Evolutionary conservation across 2,329 filamentous ascomycete species (phyloP).

Genomic region (Pseudophaeomoniella oleicola): DNA sequence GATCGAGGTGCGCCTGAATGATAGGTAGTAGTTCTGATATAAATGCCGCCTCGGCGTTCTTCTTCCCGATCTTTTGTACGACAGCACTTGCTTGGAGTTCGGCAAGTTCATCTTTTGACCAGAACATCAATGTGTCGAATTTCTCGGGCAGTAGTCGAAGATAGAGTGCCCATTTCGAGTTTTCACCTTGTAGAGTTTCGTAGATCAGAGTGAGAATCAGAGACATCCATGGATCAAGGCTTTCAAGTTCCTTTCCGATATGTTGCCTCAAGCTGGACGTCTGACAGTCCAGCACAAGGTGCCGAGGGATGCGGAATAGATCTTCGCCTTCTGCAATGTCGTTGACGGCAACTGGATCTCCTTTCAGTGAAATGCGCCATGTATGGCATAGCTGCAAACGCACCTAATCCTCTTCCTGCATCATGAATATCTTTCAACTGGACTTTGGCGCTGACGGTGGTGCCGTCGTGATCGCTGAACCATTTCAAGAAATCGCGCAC

Average conservation of each 20-base stretch:
- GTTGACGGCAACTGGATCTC: neutral
- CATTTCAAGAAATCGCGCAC: neutral
- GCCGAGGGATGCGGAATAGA: neutral
- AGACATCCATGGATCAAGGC: conserved; percentile 29
- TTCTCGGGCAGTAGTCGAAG: conserved; percentile 54
- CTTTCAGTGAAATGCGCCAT: neutral
- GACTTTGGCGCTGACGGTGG: neutral
- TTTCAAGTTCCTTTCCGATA: neutral
- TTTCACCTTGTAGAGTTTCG: conserved; percentile 45
- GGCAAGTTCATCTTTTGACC: conserved; percentile 54
- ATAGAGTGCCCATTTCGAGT: conserved; percentile 64
- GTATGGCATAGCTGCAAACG: neutral
- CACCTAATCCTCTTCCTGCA: neutral
- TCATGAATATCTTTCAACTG: neutral
- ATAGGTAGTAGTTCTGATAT: conserved; percentile 39
- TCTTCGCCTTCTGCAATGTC: neutral
- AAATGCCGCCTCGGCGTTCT: conserved; percentile 57
- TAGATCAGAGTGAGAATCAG: conserved; percentile 70
- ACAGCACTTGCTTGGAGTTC: conserved; percentile 66
- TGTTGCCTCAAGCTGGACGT: neutral
- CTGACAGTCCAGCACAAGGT: neutral
- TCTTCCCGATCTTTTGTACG: conserved; percentile 60
- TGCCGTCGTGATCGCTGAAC: neutral
- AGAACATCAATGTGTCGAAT: conserved; percentile 88
- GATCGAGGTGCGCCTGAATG: conserved; percentile 22